Evolutionary conservation across 1,284 basidiomycete genomes (phyloP), one percentile per base, ranked within the genome.

Genomic region (Apiotrichum domesticum): DNA sequence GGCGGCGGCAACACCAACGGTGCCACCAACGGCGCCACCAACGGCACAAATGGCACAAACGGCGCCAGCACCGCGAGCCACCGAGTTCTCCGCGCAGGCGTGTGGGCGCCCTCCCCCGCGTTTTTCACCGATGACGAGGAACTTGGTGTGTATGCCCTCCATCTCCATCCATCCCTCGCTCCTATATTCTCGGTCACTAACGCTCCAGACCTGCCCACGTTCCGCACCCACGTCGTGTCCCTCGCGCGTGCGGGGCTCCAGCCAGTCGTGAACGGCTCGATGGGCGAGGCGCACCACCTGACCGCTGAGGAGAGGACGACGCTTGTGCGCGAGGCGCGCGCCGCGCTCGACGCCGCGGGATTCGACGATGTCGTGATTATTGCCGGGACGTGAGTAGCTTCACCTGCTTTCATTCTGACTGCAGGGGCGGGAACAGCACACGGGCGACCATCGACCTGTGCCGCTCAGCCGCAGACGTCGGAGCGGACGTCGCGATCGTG

Each of bases 121-220:
- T 94, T 94, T 78, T 92, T 92, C 78, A 75, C 85, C 45, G 81
- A 82, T 7, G 81, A 84, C 51, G 89, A 94, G 74, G 89, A 93
- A 66, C 81, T 94, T 61, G 89, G 89, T 90, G 67, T 64, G 84
- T 74, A 34, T 40, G 21, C 34, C 29, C 29, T 29, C 29, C 29
- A 29, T 29, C 29, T 29, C 29, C 29, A 3, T 29, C 29, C 29
- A 29, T 29, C 29, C 29, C 29, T 29, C 29, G 29, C 29, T 29
- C 3, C 29, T 29, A 3, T 29, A 29, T 29, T 29, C 29, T 29
- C 29, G 29, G 3, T 29, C 29, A 44, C 56, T 61, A 48, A 58
- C 54, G 5, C 35, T 33, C 3, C 45, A 90, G 91, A 94, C 76
- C 71, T 91, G 46, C 78, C 80, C 11, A 76, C 86, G 0, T 87